These are phyloP conservation scores for Fusarium secorum DNA, from an alignment of 2,329 filamentous ascomycete species.

Conservation along the genomic window DNA sequence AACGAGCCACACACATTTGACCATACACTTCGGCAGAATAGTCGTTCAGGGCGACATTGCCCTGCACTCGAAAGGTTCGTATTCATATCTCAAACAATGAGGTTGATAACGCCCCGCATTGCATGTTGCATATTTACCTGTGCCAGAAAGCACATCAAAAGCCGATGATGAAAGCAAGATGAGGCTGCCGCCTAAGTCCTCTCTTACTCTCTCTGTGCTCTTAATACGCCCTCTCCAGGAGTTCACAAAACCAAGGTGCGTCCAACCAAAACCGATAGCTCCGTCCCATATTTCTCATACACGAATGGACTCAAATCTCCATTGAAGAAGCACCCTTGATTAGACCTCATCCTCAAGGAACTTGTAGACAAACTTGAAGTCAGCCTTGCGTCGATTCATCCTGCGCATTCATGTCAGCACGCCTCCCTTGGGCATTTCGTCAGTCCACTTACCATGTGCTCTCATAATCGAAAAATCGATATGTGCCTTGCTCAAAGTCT, in stretches of 20 bases:
- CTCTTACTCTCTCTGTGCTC: conserved; percentile 18
- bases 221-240: conserved; percentile 12
- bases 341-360: conserved; percentile 93
- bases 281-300: conserved; percentile 24
- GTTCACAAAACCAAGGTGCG: conserved; percentile 32
- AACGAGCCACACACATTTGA: not conserved
- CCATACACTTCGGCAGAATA: not conserved
- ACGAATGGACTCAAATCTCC: not conserved
- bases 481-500: conserved; percentile 98
- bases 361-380: conserved; percentile 98
- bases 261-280: conserved; percentile 27
- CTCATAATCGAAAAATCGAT: conserved; percentile 99
- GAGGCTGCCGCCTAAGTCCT: conserved; percentile 8
- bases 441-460: conserved; percentile 83
- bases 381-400: conserved; percentile 98
- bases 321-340: conserved; percentile 1
- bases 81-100: conserved; percentile 33
- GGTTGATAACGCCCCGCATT: conserved; percentile 22
- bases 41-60: conserved; percentile 15
- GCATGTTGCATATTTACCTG: conserved; percentile 26
- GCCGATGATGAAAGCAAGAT: conserved; percentile 15
- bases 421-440: not conserved
- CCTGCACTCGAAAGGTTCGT: conserved; percentile 25
- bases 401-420: conserved; percentile 56
- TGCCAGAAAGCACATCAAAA: conserved; percentile 28